A percentile compares a stretch with the other conserved stretches of the same genome.
Evolutionary conservation across 1,284 basidiomycete genomes (phyloP).

Genomic region (Chiua sp.): DNA sequence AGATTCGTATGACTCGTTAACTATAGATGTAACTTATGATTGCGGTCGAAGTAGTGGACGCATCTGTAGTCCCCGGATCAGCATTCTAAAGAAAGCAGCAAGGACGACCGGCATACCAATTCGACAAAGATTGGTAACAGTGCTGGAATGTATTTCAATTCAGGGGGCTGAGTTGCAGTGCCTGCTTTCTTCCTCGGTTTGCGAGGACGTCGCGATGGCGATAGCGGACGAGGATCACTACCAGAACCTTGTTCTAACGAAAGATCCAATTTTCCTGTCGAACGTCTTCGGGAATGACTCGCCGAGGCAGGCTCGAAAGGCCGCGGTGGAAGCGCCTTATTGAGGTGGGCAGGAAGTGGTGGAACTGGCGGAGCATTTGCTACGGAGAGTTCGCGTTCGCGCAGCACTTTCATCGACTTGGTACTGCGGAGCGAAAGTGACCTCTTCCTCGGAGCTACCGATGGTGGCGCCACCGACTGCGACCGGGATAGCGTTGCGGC

Average conservation of each 20-base stretch:
- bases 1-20: background rate
- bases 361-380: conserved; percentile 44
- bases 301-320: conserved; percentile 18
- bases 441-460: conserved; percentile 36
- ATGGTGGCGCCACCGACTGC: conserved; percentile 16
- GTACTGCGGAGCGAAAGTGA: conserved; percentile 51
- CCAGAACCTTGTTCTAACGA: background rate
- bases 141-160: conserved; percentile 76
- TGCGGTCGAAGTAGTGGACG: conserved; percentile 37
- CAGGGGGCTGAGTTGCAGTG: conserved; percentile 69
- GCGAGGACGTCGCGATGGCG: conserved; percentile 10
- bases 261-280: conserved; percentile 11
- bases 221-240: background rate
- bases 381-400: conserved; percentile 4
- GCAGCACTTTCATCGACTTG: conserved; percentile 44
- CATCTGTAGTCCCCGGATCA: conserved; percentile 37
- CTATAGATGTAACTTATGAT: conserved; percentile 8
- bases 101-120: conserved; percentile 61
- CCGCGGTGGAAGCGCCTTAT: conserved; percentile 36
- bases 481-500: conserved; percentile 7
- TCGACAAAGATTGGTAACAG: conserved; percentile 89
- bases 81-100: background rate
- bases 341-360: conserved; percentile 40
- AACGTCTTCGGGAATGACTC: conserved; percentile 6
- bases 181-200: conserved; percentile 47